phyloP scores from a whole-genome alignment of 2,329 filamentous ascomycete genomes.

The Trichophyton equinum region DNA sequence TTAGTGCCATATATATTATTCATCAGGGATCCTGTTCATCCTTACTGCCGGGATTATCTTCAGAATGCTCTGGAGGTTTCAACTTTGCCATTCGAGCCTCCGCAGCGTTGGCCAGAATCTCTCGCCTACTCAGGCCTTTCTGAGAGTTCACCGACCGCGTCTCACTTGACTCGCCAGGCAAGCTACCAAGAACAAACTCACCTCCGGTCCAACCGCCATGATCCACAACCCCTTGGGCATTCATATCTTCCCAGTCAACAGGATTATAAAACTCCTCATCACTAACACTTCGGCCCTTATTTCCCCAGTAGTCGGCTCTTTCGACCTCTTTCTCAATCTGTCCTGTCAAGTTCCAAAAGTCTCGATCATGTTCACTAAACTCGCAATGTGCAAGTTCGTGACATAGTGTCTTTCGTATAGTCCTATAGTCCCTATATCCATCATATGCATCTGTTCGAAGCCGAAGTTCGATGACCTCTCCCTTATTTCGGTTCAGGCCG shows the following conservation, averaged over 20 bases:
- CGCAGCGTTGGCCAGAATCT: conserved; percentile 61
- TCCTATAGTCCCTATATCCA: conserved; percentile 85
- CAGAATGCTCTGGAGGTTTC: background rate
- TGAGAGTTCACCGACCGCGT: conserved; percentile 14
- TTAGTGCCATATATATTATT: background rate
- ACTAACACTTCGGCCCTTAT: conserved; percentile 52
- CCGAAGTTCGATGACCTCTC: conserved; percentile 81
- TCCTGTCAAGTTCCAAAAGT: conserved; percentile 82
- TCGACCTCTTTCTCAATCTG: conserved; percentile 82
- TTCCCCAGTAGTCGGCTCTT: conserved; percentile 68
- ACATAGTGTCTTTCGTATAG: conserved; percentile 80
- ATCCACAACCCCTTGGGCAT: conserved; percentile 43
- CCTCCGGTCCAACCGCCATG: conserved; percentile 68
- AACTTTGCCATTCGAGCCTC: conserved; percentile 49
- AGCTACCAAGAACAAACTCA: conserved; percentile 58
- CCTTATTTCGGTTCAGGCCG: conserved; percentile 74
- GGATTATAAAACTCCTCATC: conserved; percentile 47
- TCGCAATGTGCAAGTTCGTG: conserved; percentile 95
- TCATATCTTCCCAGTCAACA: conserved; percentile 41
- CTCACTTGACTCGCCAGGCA: conserved; percentile 26
- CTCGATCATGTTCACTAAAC: conserved; percentile 64
- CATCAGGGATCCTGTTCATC: background rate
- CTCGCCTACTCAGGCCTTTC: conserved; percentile 48
- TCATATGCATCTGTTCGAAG: conserved; percentile 89
- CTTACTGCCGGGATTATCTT: background rate